Conservation (phyloP, 2,329 filamentous ascomycete species). For the Xylariales sp. region DNA sequence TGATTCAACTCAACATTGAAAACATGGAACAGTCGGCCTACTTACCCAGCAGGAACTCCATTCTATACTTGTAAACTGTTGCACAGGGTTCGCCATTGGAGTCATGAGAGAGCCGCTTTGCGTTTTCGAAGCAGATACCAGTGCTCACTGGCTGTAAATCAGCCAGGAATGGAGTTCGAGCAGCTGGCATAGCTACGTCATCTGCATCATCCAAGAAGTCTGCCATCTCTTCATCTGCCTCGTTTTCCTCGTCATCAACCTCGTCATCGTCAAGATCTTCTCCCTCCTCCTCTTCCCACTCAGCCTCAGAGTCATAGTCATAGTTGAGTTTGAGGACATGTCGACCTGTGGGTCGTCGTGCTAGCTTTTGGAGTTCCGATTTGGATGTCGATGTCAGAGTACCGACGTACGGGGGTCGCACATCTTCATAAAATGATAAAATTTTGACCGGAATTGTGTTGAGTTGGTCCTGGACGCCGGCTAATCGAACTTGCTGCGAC, state of each 20-base stretch:
- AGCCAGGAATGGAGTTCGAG: conserved; percentile 42
- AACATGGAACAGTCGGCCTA: conserved; percentile 9
- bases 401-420: conserved; percentile 67
- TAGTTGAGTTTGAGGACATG: conserved; percentile 65
- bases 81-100: conserved; percentile 15
- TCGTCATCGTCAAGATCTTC: conserved; percentile 53
- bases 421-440: conserved; percentile 58
- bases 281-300: conserved; percentile 73
- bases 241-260: conserved; percentile 64
- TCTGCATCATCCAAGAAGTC: conserved; percentile 88
- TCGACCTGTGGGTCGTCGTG: conserved; percentile 48
- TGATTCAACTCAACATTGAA: no score
- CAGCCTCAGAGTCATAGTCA: conserved; percentile 81
- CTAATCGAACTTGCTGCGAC: conserved; percentile 31
- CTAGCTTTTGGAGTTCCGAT: conserved; percentile 45
- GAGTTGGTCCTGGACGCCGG: conserved; percentile 29
- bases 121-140: conserved; percentile 80
- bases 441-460: conserved; percentile 57
- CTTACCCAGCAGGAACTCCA: conserved; percentile 72
- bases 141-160: conserved; percentile 71
- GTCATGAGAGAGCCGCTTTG: conserved; percentile 38
- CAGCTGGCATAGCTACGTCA: conserved; percentile 43
- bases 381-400: conserved; percentile 59
- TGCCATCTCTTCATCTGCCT: conserved; percentile 78
- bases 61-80: conserved; percentile 57